Evolutionary conservation across 352 stramenopile species (phyloP), one percentile per base, ranked within the genome.

Genomic region (Thalassiosira exigua): DNA sequence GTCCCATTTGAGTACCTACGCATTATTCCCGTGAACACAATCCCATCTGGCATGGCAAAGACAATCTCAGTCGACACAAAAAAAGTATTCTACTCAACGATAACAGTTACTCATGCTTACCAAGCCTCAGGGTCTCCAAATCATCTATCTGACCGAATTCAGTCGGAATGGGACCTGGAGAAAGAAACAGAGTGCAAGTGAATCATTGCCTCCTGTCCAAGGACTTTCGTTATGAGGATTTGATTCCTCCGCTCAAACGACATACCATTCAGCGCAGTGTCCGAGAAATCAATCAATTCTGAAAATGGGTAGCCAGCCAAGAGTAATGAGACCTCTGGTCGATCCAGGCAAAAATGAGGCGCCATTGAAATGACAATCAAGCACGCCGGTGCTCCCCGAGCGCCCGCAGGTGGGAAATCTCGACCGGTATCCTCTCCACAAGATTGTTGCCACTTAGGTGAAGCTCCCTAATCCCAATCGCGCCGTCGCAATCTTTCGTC

Each of bases 1-100:
- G 39, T 42, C 51, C 66, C 17, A 90, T n/a, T 27, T 87, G 65
- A 17, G 60, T 50, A 32, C 81, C n/a, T n/a, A n/a, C n/a, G 84
- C 33, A 91, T 54, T n/a, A 32, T 1, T 24, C 81, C 84, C 32
- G 29, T 69, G 11, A 84, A 46, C 12, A 78, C 30, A 54, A 81
- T 84, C 11, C 39, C 66, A 42, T n/a, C n/a, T n/a, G n/a, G n/a
- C n/a, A n/a, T n/a, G n/a, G n/a, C n/a, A n/a, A n/a, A n/a, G n/a
- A n/a, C n/a, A n/a, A n/a, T n/a, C n/a, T n/a, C n/a, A n/a, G n/a
- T n/a, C n/a, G n/a, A n/a, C n/a, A n/a, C n/a, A n/a, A n/a, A n/a
- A n/a, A n/a, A n/a, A n/a, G n/a, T n/a, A n/a, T n/a, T n/a, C n/a
- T n/a, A n/a, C n/a, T n/a, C n/a, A n/a, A n/a, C n/a, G n/a, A n/a